Evolutionary conservation across 23 red algal species (phyloP).

Genomic region (Gracilaria domingensis): DNA sequence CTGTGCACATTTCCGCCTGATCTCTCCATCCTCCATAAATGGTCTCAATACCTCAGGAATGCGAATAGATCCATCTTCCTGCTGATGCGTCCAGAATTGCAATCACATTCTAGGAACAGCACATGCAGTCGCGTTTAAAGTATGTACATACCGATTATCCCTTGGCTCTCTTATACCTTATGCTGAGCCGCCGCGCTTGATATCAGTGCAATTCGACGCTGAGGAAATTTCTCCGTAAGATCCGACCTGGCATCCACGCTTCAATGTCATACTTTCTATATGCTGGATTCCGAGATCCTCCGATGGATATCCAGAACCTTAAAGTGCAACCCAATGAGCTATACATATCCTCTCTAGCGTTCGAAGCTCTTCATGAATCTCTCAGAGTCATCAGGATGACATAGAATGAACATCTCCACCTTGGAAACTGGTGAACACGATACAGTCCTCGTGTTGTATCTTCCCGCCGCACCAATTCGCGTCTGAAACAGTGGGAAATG

Average conservation of each 20-base stretch:
- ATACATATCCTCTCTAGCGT: conserved; percentile 79
- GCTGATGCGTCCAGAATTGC: conserved; percentile 91
- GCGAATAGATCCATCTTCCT: conserved; percentile 77
- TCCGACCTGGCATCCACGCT: conserved; percentile 99
- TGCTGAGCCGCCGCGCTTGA: conserved; percentile 94
- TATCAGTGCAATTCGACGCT: conserved; percentile 98
- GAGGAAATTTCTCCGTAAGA: conserved; percentile 93
- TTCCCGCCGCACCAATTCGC: conserved; percentile 90
- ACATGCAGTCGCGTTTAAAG: conserved; percentile 97
- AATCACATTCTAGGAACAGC: conserved; percentile 95
- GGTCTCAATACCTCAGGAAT: conserved; percentile 87
- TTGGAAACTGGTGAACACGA: conserved; percentile 99
- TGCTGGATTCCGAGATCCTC: conserved; percentile 95
- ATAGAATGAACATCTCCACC: conserved; percentile 97
- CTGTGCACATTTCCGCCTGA: not conserved
- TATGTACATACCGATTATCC: conserved; percentile 87
- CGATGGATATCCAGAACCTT: conserved; percentile 94
- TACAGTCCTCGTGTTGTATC: conserved; percentile 89
- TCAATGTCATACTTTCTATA: conserved; percentile 99
- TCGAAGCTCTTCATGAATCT: conserved; percentile 85
- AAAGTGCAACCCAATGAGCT: conserved; percentile 82
- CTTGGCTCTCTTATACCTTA: conserved; percentile 84
- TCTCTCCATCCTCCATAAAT: conserved; percentile 93
- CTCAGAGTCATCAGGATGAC: conserved; percentile 81
- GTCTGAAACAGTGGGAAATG: conserved; percentile 97